Evolutionary conservation across 768 basidiomycete species (phyloP).

Genomic region (Mrakia hoshinonis): DNA sequence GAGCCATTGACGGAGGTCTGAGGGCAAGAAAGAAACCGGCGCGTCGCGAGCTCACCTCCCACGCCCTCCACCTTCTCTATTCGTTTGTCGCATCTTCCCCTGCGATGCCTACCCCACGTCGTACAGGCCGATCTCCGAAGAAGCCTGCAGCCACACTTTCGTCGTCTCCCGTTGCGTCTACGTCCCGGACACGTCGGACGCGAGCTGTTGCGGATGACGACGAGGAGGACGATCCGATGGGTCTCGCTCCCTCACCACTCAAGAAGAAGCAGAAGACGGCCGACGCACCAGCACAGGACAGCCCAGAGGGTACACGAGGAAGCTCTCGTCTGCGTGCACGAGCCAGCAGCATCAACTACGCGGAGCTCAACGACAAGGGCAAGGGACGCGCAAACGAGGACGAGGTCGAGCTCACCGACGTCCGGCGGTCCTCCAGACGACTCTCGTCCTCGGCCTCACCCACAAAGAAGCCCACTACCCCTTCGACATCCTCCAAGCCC

Average conservation of each 20-base stretch:
- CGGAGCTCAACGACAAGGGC: background rate
- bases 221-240: constrained; percentile 6
- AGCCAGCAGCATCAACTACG: background rate
- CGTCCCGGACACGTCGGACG: too few relatives aligned
- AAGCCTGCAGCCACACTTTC: too few relatives aligned
- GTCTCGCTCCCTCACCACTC: background rate
- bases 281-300: background rate
- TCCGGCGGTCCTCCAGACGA: background rate
- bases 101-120: too few relatives aligned
- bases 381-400: background rate
- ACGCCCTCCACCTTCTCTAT: too few relatives aligned
- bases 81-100: too few relatives aligned
- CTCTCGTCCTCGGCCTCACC: background rate
- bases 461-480: background rate
- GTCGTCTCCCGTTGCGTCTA: too few relatives aligned
- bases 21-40: too few relatives aligned
- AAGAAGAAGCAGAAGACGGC: constrained; percentile 15
- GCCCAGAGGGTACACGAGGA: background rate
- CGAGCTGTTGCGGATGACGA: too few relatives aligned
- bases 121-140: too few relatives aligned
- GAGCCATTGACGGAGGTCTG: too few relatives aligned
- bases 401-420: background rate
- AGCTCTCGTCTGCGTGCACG: background rate
- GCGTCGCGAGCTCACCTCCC: too few relatives aligned
- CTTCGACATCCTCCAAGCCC: background rate